Evolutionary conservation across 2,329 filamentous ascomycete genomes (phyloP), one percentile per base, ranked within the genome.

Genomic region (Alternaria longipes): DNA sequence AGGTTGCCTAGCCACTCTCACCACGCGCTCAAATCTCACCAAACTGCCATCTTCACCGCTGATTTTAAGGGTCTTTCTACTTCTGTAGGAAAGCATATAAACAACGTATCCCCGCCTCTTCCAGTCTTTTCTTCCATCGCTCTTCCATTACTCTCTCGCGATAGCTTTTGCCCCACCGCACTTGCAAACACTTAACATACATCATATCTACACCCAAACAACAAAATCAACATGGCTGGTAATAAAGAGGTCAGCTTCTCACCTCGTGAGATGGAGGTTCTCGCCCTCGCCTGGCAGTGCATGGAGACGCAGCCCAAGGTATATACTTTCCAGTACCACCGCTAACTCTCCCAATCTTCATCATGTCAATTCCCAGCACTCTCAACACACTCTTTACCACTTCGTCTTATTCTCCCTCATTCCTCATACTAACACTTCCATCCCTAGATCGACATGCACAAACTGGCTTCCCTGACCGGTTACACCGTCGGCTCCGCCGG

Each of bases 221-320:
- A 56, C 42, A 34, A 28, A 6, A 40, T 18, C 53, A 61, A 28
- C 45, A 72, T 70, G 64, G 12, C 66, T 6, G 57, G 44, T 22
- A 58, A 62, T 8, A 63, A 62, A 3, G 36, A 54, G 0, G 44
- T 65, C 45, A 54, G 22, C 12, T 66, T 78, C 40, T 59, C 69
- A 0, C 2, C 71, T 12, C 67, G 73, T 14, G 75, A 78, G 55
- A 74, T 68, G 62, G 66, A 78, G 52, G 67, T 72, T 9, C 69
- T 78, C 9, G 74, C 74, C 0, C 51, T 76, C 0, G 72, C 74
- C 1, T 78, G 75, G 76, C 74, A 78, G 34, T 79, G 76, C 56
- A 68, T 79, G 62, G 73, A 76, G 2, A 45, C 16, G 0, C 65
- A 75, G 36, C 75, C 75, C 22, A 79, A 76, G 67, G 76, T 75